These are phyloP conservation scores for Hydnum rufescens DNA, from an alignment of 768 basidiomycete genomes.

Conservation along the genomic window DNA sequence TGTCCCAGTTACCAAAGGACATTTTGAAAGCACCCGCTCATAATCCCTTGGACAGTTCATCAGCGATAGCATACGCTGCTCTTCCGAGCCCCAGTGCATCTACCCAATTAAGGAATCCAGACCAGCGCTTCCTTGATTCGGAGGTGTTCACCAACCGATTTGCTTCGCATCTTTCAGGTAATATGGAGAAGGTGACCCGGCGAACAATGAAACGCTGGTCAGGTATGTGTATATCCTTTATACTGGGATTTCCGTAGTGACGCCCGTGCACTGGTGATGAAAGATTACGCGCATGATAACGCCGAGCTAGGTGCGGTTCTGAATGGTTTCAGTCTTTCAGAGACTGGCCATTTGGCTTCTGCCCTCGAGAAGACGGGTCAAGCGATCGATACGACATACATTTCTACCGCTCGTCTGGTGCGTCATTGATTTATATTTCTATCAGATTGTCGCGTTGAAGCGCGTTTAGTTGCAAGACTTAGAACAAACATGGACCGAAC, in stretches of 20 bases:
- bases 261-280: slow-evolving; percentile 5
- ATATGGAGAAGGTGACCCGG: slow-evolving; percentile 92
- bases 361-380: slow-evolving; percentile 96
- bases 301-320: slow-evolving; percentile 79
- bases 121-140: slow-evolving; percentile 89
- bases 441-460: background rate
- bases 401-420: slow-evolving; percentile 79
- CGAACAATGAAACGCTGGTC: slow-evolving; percentile 87
- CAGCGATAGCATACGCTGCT: slow-evolving; percentile 54
- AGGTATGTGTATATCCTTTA: slow-evolving; percentile 28
- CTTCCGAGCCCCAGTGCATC: slow-evolving; percentile 80
- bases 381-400: slow-evolving; percentile 83
- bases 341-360: slow-evolving; percentile 46
- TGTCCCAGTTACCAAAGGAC: slow-evolving; percentile 86
- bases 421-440: slow-evolving; percentile 1
- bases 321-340: slow-evolving; percentile 85
- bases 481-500: slow-evolving; percentile 90
- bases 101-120: slow-evolving; percentile 76
- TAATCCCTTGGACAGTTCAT: slow-evolving; percentile 67
- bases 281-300: slow-evolving; percentile 71
- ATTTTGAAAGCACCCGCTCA: slow-evolving; percentile 88
- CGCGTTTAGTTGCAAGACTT: slow-evolving; percentile 62
- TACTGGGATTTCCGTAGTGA: background rate
- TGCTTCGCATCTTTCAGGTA: slow-evolving; percentile 72
- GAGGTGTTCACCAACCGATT: slow-evolving; percentile 95